Conservation (phyloP, 768 basidiomycete species). For the Collybia sp. region DNA sequence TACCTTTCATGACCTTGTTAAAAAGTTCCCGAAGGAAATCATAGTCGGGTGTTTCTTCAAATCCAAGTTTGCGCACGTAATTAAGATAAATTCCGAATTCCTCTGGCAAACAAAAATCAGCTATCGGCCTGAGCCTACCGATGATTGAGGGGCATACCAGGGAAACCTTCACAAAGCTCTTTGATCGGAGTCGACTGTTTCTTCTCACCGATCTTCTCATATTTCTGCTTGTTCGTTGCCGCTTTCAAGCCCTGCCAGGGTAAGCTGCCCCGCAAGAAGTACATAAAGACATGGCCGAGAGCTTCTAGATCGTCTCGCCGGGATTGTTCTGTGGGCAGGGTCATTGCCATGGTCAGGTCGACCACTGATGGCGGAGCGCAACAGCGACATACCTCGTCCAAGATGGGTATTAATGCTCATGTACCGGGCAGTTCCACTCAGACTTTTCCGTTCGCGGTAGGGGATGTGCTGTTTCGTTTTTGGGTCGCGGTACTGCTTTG, state of each 20-base stretch:
- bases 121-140: slow-evolving; percentile 1
- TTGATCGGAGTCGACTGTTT: slow-evolving; percentile 98
- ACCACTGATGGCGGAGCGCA: too few species aligned
- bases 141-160: slow-evolving; percentile 48
- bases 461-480: slow-evolving; percentile 99
- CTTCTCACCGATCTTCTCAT: slow-evolving; percentile 99
- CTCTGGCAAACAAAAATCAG: slow-evolving; percentile 46
- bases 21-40: slow-evolving; percentile 96
- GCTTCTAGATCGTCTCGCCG: slow-evolving; percentile 97
- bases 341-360: too few species aligned
- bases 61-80: slow-evolving; percentile 98
- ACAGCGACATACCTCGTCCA: slow-evolving; percentile 68
- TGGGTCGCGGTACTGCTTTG: slow-evolving; percentile 98
- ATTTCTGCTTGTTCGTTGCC: slow-evolving; percentile 99
- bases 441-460: slow-evolving; percentile 95
- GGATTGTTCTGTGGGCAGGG: slow-evolving; percentile 62
- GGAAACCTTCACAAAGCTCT: slow-evolving; percentile 94
- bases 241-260: slow-evolving; percentile 99
- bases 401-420: slow-evolving; percentile 99
- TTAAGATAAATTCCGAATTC: slow-evolving; percentile 99
- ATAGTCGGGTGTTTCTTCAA: slow-evolving; percentile 99
- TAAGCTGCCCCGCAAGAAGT: slow-evolving; percentile 93
- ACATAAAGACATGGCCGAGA: slow-evolving; percentile 99
- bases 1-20: slow-evolving; percentile 88
- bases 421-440: slow-evolving; percentile 96